phyloP scores from a whole-genome alignment of 805 yeast species.

The Wickerhamomyces pijperi region DNA sequence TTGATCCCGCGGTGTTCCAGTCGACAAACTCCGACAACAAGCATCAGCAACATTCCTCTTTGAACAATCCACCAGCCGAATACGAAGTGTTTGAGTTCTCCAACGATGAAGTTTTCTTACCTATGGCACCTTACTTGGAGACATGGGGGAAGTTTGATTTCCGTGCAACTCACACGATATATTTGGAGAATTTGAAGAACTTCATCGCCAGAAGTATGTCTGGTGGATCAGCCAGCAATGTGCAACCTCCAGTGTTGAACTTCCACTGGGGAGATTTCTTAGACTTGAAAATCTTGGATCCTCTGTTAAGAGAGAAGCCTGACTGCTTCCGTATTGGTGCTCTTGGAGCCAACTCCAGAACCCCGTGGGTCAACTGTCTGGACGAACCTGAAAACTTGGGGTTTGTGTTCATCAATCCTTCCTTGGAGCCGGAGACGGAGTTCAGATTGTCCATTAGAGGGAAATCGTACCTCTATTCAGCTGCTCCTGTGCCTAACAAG shows the following conservation, averaged over 20 bases:
- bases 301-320: constrained; percentile 27
- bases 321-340: constrained; percentile 35
- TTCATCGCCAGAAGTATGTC: constrained; percentile 17
- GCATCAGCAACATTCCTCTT: no score
- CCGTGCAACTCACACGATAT: constrained; percentile 23
- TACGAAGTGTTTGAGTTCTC: constrained; percentile 21
- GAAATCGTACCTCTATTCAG: constrained; percentile 30
- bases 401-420: constrained; percentile 18
- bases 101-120: constrained; percentile 22
- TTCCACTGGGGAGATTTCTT: constrained; percentile 51
- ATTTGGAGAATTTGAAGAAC: constrained; percentile 22
- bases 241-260: constrained; percentile 22
- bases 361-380: constrained; percentile 30
- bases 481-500: constrained; percentile 33
- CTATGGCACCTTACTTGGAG: constrained; percentile 27
- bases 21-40: no score
- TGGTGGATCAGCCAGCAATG: constrained; percentile 10
- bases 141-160: constrained; percentile 24
- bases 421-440: constrained; percentile 23
- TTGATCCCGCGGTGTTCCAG: constrained; percentile 11
- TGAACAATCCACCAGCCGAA: constrained; percentile 9
- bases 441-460: constrained; percentile 27
- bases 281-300: constrained; percentile 32
- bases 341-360: constrained; percentile 26
- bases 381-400: constrained; percentile 23